phyloP scores from a whole-genome alignment of 148 eudicot genomes.

The Chenopodium berlandieri region DNA sequence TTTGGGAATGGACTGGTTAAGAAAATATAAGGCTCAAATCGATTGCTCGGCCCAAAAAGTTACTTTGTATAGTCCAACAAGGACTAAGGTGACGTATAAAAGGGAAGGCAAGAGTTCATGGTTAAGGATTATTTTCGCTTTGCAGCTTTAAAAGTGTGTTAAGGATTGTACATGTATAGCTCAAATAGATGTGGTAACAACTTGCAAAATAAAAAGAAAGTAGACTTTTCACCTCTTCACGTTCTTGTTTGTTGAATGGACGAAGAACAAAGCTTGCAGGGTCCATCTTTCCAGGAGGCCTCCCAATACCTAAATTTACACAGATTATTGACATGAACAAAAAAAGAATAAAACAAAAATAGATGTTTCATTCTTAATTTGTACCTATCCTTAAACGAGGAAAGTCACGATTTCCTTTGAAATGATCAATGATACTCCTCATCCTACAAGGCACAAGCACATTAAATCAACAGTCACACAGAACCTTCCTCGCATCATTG shows the following conservation, averaged over 20 bases:
- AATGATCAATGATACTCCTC: constrained; percentile 81
- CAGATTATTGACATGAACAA: background rate
- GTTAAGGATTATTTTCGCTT: too few relatives aligned
- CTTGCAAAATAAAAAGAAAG: constrained; percentile 5
- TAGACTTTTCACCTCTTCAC: constrained; percentile 57
- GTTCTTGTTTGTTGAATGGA: constrained; percentile 68
- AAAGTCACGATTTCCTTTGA: constrained; percentile 84
- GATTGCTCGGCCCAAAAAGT: too few relatives aligned
- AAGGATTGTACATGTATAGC: too few relatives aligned
- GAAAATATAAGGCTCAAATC: too few relatives aligned
- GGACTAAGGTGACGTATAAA: too few relatives aligned
- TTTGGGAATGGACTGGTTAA: too few relatives aligned
- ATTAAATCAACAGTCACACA: background rate
- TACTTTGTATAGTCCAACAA: too few relatives aligned
- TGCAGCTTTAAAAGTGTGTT: too few relatives aligned
- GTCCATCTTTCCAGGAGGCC: constrained; percentile 98
- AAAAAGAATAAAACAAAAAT: background rate
- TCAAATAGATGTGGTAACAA: background rate
- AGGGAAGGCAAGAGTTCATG: too few relatives aligned
- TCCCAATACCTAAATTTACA: constrained; percentile 66
- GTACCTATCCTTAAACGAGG: constrained; percentile 92
- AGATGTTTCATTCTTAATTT: background rate
- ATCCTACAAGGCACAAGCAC: constrained; percentile 46
- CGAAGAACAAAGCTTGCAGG: constrained; percentile 72
- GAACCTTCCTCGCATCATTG: background rate